phyloP scores from a whole-genome alignment of 331 rosid genomes.

The Prunus yedoensis region DNA sequence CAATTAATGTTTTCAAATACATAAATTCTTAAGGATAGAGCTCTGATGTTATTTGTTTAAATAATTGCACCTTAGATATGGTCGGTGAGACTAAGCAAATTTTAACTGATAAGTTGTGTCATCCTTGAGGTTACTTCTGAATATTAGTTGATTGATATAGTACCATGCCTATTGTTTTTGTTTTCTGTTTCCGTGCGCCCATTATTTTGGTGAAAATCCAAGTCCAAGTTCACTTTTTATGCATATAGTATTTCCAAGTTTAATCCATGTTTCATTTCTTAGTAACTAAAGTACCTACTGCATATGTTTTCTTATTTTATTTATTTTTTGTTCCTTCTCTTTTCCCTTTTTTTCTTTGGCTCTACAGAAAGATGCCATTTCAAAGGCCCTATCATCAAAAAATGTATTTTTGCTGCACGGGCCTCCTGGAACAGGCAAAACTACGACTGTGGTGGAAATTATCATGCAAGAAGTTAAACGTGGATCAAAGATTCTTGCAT shows the following conservation, averaged over 20 bases:
- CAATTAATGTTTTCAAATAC: not conserved
- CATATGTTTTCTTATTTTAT: not conserved
- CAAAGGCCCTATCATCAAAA: constrained; percentile 87
- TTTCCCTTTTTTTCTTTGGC: constrained; percentile 22
- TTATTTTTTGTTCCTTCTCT: not conserved
- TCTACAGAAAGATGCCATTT: constrained; percentile 78
- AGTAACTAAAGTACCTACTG: not conserved
- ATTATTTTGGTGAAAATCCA: not conserved
- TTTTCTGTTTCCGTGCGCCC: not conserved
- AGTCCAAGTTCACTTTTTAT: not conserved
- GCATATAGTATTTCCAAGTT: not conserved
- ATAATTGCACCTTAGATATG: not conserved
- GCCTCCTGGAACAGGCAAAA: constrained; percentile 99
- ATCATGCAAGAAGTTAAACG: constrained; percentile 94
- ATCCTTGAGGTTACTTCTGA: not conserved
- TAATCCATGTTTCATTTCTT: not conserved
- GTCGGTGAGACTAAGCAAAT: not conserved
- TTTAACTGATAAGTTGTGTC: not conserved
- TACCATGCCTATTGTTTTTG: not conserved
- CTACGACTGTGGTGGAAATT: constrained; percentile 96
- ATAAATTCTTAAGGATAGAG: not conserved
- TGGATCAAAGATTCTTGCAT: constrained; percentile 92
- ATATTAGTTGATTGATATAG: not conserved
- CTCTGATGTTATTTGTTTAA: not conserved
- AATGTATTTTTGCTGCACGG: constrained; percentile 89